Evolutionary conservation across 306 rosid species (phyloP).

Genomic region (Begonia masoniana): DNA sequence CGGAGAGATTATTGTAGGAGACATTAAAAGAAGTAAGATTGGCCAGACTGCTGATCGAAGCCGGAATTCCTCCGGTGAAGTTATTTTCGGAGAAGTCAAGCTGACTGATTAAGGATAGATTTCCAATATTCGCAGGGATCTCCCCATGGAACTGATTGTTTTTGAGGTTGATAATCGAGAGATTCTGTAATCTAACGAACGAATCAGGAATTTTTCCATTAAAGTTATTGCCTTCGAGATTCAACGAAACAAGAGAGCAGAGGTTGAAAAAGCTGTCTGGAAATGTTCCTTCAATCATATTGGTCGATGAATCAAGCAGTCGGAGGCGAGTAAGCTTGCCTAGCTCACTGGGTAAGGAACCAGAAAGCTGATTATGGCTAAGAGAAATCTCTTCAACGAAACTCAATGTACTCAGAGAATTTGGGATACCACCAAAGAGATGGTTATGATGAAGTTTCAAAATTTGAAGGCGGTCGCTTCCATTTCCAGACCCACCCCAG

Average conservation of each 20-base stretch:
- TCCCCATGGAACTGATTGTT: conserved; percentile 53
- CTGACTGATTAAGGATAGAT: conserved; percentile 40
- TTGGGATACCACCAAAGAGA: conserved; percentile 54
- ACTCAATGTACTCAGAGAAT: conserved; percentile 39
- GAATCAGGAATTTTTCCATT: conserved; percentile 34
- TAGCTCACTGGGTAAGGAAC: conserved; percentile 54
- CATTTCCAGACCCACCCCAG: conserved; percentile 42
- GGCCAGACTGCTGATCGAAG: conserved; percentile 38
- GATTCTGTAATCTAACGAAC: conserved; percentile 38
- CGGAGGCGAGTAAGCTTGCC: conserved; percentile 47
- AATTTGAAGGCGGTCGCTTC: conserved; percentile 28
- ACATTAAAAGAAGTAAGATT: conserved; percentile 69
- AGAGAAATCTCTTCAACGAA: conserved; percentile 43
- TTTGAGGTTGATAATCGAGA: conserved; percentile 49
- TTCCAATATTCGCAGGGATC: conserved; percentile 65
- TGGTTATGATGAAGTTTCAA: conserved; percentile 56
- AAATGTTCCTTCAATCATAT: conserved; percentile 57
- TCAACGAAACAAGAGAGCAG: conserved; percentile 40
- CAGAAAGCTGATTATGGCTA: conserved; percentile 49
- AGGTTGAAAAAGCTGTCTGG: conserved; percentile 53
- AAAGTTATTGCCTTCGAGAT: conserved; percentile 37
- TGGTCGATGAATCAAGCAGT: conserved; percentile 60
- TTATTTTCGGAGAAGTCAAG: conserved; percentile 63
- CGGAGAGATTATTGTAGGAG: conserved; percentile 81
- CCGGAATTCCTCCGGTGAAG: conserved; percentile 52